phyloP scores from a whole-genome alignment of 176 grass and related monocot species.

The Zea luxurians region DNA sequence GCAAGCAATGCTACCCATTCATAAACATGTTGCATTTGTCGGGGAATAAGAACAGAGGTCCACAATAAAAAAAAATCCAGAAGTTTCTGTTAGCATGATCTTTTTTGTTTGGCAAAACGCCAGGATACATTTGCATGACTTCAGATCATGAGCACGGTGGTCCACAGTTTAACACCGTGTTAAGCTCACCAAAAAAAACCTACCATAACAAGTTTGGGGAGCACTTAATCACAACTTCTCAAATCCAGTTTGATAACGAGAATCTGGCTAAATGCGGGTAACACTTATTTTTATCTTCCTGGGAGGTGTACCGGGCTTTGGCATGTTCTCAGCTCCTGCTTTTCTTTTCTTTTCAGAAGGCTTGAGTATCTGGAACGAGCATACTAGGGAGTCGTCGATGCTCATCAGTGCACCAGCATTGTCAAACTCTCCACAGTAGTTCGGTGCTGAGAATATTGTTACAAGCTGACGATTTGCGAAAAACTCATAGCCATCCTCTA shows the following conservation, averaged over 20 bases:
- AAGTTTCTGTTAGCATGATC: conserved; percentile 25
- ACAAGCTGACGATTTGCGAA: conserved; percentile 71
- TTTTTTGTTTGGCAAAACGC: conserved; percentile 18
- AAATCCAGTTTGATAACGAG: conserved; percentile 9
- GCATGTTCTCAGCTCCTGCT: conserved; percentile 41
- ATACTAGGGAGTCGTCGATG: conserved; percentile 66
- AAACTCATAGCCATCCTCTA: conserved; percentile 82
- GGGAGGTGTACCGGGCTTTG: conserved; percentile 64
- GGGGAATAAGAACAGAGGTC: conserved; percentile 5
- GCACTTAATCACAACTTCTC: conserved; percentile 29
- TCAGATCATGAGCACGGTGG: conserved; percentile 7
- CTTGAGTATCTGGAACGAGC: conserved; percentile 82
- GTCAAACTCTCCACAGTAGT: conserved; percentile 82
- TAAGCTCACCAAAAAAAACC: background rate
- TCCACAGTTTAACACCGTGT: conserved; percentile 31
- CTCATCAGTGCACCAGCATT: conserved; percentile 87
- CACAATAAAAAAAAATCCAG: background rate
- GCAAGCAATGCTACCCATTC: background rate
- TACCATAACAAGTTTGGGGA: conserved; percentile 29
- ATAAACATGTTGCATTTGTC: conserved; percentile 21
- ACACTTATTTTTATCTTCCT: conserved; percentile 64
- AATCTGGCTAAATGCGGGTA: conserved; percentile 27
- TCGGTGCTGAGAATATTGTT: conserved; percentile 89
- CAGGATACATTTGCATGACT: conserved; percentile 27
- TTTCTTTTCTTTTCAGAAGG: conserved; percentile 81